Evolutionary conservation across 768 basidiomycete genomes (phyloP), one percentile per base, ranked within the genome.

Genomic region (Calocera cornea): DNA sequence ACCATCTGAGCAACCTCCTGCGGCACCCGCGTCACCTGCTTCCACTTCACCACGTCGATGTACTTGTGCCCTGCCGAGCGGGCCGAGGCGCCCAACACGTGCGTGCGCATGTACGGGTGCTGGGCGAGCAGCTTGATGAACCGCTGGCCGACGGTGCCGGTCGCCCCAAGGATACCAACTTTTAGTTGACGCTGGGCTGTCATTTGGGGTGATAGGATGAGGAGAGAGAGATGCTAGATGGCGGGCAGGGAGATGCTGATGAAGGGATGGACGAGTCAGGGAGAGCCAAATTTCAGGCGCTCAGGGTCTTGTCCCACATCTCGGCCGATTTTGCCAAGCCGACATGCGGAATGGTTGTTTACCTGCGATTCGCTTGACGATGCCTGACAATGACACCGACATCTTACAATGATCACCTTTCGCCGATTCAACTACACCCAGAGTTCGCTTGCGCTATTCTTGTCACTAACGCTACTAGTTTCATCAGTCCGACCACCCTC

Each of bases 141-240:
- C 41, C 94, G 85, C 77, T 98, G 95, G 27, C 95, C 95, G 64
- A 97, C 95, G 60, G 92, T 97, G 67, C 95, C 92, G 0, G 92
- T 95, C 0, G 92, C 92, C 34, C 92, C 92, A 10, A 94, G 81
- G 60, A 95, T 79, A 68, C 90, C 92, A 68, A 95, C 89, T 49
- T 78, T 80, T 70, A 81, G 44, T 24, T 47, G 44, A 5, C 44
- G 7, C 24, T 47, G 44, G 24, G 44, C 19, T 24, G 44, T 24
- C 44, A 47, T 47, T 38, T 38, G 5, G 44, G 5, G 5, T 47
- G 24, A 47, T 3, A 17, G 24, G 44, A 19, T 24, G 24, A 41
- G 44, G 19, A 8, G 44, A 24, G 24, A 47, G 44, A 47, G 19
- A 38, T 14, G 36, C 14, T 5, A 47, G 44, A 47, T 47, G 44